Conservation (phyloP, 495 filamentous ascomycete species). For the Penicillium canariense region DNA sequence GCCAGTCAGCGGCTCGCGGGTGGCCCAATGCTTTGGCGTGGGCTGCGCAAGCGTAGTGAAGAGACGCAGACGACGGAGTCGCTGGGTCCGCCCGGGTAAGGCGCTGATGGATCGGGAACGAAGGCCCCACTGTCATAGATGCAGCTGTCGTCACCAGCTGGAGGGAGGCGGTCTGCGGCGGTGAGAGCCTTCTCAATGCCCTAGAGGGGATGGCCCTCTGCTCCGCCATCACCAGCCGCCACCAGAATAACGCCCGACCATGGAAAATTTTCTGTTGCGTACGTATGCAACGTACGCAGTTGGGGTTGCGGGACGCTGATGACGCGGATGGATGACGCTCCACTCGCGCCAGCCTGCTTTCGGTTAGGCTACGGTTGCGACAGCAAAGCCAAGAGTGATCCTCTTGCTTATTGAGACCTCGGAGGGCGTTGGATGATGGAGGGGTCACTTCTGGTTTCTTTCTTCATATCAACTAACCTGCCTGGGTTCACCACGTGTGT, state of each 20-base stretch:
- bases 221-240: neutral
- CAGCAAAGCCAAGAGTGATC: neutral
- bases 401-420: neutral
- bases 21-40: neutral
- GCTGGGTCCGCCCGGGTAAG: neutral
- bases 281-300: constrained; percentile 24
- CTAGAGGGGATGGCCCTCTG: no score
- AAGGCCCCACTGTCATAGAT: neutral
- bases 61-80: neutral
- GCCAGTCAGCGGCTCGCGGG: constrained; percentile 4
- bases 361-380: neutral
- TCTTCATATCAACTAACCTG: no score
- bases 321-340: constrained; percentile 25
- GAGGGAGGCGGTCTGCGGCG: neutral
- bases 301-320: constrained; percentile 6
- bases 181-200: no score
- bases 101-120: neutral
- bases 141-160: constrained; percentile 11
- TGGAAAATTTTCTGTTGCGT: neutral
- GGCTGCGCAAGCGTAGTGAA: neutral
- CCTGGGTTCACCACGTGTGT: neutral
- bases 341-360: constrained; percentile 8
- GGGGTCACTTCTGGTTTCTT: no score
- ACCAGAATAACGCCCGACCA: neutral
- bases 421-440: neutral